Conservation (phyloP, 305 asterid genomes). For the Coffea humblotiana region DNA sequence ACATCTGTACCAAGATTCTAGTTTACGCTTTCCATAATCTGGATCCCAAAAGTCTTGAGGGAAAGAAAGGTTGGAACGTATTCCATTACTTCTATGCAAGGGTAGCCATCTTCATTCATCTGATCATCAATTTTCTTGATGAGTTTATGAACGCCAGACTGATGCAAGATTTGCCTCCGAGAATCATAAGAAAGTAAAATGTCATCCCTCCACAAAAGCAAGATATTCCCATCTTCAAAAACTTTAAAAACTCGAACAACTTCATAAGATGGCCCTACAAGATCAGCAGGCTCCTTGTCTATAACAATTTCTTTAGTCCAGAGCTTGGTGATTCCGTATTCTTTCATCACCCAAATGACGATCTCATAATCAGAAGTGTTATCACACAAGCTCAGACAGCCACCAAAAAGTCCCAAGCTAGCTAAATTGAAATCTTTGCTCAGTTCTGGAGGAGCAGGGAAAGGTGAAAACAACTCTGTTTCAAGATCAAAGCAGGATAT, state of each 20-base stretch:
- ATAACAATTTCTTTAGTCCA: conserved; percentile 47
- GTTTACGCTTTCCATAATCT: not conserved
- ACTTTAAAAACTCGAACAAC: conserved; percentile 32
- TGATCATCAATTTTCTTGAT: no score
- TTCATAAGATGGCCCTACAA: conserved; percentile 30
- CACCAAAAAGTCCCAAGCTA: conserved; percentile 25
- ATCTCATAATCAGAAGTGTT: conserved; percentile 32
- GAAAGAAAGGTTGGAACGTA: conserved; percentile 17
- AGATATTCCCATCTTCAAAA: conserved; percentile 45
- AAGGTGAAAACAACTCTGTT: conserved; percentile 29
- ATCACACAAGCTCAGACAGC: conserved; percentile 35
- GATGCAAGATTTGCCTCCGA: conserved; percentile 4
- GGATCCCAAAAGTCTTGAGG: not conserved
- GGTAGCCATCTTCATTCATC: not conserved
- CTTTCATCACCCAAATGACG: conserved; percentile 59
- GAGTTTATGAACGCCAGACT: no score
- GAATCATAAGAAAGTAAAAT: conserved; percentile 39
- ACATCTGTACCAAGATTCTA: not conserved
- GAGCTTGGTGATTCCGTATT: conserved; percentile 40
- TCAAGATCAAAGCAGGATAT: conserved; percentile 39
- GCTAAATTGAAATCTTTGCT: not conserved
- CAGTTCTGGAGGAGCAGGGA: conserved; percentile 28
- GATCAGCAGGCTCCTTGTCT: conserved; percentile 28
- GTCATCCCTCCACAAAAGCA: conserved; percentile 47
- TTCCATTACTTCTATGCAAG: conserved; percentile 16